These are phyloP conservation scores for Pezicula rhizophila DNA, from an alignment of 2,329 filamentous ascomycete genomes.

Conservation along the genomic window DNA sequence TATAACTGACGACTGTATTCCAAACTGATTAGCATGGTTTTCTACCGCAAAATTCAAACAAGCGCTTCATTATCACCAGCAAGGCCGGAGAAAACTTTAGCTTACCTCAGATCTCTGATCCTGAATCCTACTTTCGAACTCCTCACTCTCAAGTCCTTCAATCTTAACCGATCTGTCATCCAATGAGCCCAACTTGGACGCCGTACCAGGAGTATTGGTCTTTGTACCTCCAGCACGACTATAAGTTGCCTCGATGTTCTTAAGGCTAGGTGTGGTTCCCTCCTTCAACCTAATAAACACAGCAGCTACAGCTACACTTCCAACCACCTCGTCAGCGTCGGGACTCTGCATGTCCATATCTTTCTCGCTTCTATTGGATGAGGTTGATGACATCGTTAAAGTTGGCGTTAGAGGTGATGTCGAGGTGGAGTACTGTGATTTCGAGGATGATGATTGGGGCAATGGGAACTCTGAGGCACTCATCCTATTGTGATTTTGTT, in stretches of 20 bases:
- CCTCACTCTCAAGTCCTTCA: slow-evolving; percentile 14
- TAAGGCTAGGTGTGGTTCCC: slow-evolving; percentile 11
- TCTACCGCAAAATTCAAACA: too few relatives aligned
- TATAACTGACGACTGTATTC: too few relatives aligned
- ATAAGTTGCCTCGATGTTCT: slow-evolving; percentile 19
- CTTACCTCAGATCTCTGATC: slow-evolving; percentile 16
- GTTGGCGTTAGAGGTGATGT: neutral
- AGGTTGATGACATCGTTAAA: neutral
- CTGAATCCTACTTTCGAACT: slow-evolving; percentile 9
- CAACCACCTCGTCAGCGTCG: neutral
- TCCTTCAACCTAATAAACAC: neutral
- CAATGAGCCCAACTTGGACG: slow-evolving; percentile 13
- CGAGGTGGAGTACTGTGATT: too few relatives aligned
- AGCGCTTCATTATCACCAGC: too few relatives aligned
- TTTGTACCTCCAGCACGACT: slow-evolving; percentile 15
- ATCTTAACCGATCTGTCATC: slow-evolving; percentile 7
- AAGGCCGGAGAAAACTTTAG: too few relatives aligned
- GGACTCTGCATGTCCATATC: neutral
- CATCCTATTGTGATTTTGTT: neutral
- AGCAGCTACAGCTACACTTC: neutral
- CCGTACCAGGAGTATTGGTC: slow-evolving; percentile 16
- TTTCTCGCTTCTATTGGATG: neutral
- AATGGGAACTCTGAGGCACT: neutral
- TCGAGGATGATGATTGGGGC: too few relatives aligned
- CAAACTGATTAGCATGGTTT: too few relatives aligned